phyloP scores from a whole-genome alignment of 139 green algal species.

The Volvox reticuliferus region DNA sequence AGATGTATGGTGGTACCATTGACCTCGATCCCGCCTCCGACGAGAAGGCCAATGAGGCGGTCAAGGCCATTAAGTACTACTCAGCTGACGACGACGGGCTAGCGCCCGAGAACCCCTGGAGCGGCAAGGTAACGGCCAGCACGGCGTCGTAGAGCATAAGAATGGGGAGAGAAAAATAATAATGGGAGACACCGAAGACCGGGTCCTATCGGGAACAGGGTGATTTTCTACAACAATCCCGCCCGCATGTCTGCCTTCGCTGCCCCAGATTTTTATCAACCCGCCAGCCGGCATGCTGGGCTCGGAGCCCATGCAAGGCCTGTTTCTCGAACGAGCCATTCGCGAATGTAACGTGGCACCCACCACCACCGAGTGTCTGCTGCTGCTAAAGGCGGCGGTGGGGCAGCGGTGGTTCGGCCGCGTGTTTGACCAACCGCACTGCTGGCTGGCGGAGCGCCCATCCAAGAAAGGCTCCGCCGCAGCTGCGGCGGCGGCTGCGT shows the following conservation, averaged over 20 bases:
- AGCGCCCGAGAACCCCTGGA: not conserved
- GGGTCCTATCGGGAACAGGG: too few relatives aligned
- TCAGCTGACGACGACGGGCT: slow-evolving; percentile 36
- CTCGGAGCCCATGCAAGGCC: not conserved
- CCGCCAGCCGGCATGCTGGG: slow-evolving; percentile 10
- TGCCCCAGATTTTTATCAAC: slow-evolving; percentile 47
- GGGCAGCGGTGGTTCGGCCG: slow-evolving; percentile 36
- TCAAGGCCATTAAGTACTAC: slow-evolving; percentile 20
- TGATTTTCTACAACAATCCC: too few relatives aligned
- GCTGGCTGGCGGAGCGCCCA: slow-evolving; percentile 24
- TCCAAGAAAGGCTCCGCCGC: slow-evolving; percentile 13
- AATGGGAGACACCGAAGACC: too few relatives aligned
- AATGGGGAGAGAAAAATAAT: too few relatives aligned
- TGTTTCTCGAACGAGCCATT: slow-evolving; percentile 36
- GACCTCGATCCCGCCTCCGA: slow-evolving; percentile 43
- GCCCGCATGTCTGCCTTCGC: not conserved
- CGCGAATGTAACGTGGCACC: not conserved
- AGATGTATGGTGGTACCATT: slow-evolving; percentile 35
- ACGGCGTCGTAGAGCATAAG: too few relatives aligned
- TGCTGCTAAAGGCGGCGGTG: slow-evolving; percentile 45
- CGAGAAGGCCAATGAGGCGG: slow-evolving; percentile 24
- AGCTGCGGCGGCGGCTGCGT: not conserved
- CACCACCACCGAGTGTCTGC: not conserved
- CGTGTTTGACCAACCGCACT: slow-evolving; percentile 34
- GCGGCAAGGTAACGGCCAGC: slow-evolving; percentile 19